Evolutionary conservation across 2,329 filamentous ascomycete genomes (phyloP).

Genomic region (Alternaria burnsii): DNA sequence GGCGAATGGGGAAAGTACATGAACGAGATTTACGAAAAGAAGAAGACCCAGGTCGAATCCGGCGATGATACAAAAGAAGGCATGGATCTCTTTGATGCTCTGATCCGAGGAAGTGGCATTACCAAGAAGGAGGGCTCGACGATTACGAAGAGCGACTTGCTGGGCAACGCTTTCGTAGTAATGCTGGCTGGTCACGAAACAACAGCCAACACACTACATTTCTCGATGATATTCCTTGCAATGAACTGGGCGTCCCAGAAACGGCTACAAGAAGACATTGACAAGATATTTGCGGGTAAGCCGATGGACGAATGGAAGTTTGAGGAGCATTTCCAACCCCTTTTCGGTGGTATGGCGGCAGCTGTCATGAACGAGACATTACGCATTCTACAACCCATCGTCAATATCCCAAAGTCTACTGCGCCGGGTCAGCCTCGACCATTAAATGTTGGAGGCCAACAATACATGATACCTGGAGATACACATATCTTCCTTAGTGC

Average conservation of each 20-base stretch:
- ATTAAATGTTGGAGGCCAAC: conserved; percentile 66
- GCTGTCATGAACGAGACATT: conserved; percentile 82
- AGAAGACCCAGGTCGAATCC: conserved; percentile 58
- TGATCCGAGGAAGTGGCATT: conserved; percentile 49
- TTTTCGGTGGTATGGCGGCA: conserved; percentile 75
- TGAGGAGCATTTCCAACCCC: conserved; percentile 69
- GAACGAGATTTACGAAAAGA: conserved; percentile 71
- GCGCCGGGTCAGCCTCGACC: conserved; percentile 59
- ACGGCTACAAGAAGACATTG: conserved; percentile 73
- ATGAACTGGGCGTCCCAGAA: conserved; percentile 70
- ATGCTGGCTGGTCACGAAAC: conserved; percentile 82
- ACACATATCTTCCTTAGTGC: conserved; percentile 64
- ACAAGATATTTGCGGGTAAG: conserved; percentile 67
- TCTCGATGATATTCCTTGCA: conserved; percentile 73
- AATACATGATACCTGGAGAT: conserved; percentile 65
- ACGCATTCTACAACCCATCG: conserved; percentile 74
- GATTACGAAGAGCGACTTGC: conserved; percentile 63
- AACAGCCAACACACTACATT: conserved; percentile 78
- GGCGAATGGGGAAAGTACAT: conserved; percentile 74
- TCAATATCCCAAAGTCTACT: conserved; percentile 74
- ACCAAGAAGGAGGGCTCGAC: conserved; percentile 44
- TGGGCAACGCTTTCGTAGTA: conserved; percentile 72
- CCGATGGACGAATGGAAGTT: conserved; percentile 74
- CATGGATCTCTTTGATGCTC: conserved; percentile 64
- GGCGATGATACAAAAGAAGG: conserved; percentile 50